Evolutionary conservation across 2,329 filamentous ascomycete genomes (phyloP).

Genomic region (Pestalotiopsis sp.): DNA sequence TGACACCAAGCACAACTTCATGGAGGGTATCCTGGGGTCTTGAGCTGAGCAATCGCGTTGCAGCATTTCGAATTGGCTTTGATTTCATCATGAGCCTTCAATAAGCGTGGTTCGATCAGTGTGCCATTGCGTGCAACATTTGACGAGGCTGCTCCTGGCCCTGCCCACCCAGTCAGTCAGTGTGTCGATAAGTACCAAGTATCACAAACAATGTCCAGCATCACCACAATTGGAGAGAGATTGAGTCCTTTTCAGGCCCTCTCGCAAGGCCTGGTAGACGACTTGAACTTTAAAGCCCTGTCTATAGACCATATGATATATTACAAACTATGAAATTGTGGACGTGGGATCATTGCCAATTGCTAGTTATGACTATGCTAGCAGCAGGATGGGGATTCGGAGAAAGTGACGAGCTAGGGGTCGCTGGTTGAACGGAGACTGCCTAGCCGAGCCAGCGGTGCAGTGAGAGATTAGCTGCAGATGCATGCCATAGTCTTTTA

Average conservation of each 20-base stretch:
- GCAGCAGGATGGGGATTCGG: neutral
- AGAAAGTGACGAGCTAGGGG: neutral
- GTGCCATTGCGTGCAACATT: neutral
- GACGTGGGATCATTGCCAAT: neutral
- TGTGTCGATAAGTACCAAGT: neutral
- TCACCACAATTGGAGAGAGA: neutral
- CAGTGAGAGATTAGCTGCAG: slow-evolving; percentile 32
- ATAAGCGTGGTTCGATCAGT: neutral
- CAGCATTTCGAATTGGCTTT: neutral
- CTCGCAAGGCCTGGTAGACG: neutral
- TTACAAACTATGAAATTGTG: neutral
- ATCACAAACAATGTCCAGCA: neutral
- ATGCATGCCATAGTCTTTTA: slow-evolving; percentile 27
- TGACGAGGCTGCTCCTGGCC: neutral
- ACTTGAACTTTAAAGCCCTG: neutral
- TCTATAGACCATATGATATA: neutral
- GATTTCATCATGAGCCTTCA: neutral
- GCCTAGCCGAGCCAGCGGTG: neutral
- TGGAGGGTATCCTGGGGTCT: neutral
- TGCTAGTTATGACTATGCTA: neutral
- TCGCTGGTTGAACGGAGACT: neutral
- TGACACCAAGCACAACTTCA: neutral
- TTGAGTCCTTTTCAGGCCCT: neutral
- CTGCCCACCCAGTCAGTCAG: neutral
- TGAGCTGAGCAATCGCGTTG: neutral